Evolutionary conservation across 2,329 filamentous ascomycete genomes (phyloP), one percentile per base, ranked within the genome.

Genomic region (Arthrobotrys pseudoclavata): DNA sequence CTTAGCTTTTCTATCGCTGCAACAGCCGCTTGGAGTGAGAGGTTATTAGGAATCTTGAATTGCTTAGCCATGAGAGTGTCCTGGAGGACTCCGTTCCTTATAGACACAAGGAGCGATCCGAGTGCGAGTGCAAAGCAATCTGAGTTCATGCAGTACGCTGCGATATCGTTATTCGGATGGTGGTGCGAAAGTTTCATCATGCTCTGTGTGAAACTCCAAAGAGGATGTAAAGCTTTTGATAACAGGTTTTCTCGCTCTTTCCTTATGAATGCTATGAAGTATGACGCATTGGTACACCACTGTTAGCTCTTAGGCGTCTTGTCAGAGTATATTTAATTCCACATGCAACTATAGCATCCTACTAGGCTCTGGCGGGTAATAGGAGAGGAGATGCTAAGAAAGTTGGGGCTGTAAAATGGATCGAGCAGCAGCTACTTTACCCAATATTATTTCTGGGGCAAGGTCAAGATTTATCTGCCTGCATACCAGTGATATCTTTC

Each of bases 91-190:
- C 6, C 1, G 4, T 7, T 15, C 12, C 18, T 15, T 3, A 67
- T 10, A 13, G 61, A 74, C 18, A n/a, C 20, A 18, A 61, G 18
- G 1, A 74, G 13, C 3, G 69, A 74, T 18, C 69, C 61, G 4
- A 74, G 13, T 9, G 69, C 60, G 3, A 60, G 6, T 1, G 69
- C 31, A 18, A 50, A 34, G 47, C 69, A 72, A 18, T 57, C 40
- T 10, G 12, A 0, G 29, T 60, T 72, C 6, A 37, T 7, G 26
- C 67, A 70, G 10, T 10, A 18, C 20, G 9, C 50, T 9, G 13
- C 9, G 1, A 4, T 9, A 1, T 29, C 15, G 26, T 1, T 2
- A 1, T 6, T 18, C 4, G 50, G 13, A 24, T 4, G 2, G 13
- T 9, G 15, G 6, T 15, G 6, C 5, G 52, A 57, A 13, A 20